A percentile compares a stretch with the other conserved stretches of the same genome.
These are phyloP conservation scores for Fraxinus excelsior DNA, from an alignment of 257 asterid genomes.

Conservation along the genomic window DNA sequence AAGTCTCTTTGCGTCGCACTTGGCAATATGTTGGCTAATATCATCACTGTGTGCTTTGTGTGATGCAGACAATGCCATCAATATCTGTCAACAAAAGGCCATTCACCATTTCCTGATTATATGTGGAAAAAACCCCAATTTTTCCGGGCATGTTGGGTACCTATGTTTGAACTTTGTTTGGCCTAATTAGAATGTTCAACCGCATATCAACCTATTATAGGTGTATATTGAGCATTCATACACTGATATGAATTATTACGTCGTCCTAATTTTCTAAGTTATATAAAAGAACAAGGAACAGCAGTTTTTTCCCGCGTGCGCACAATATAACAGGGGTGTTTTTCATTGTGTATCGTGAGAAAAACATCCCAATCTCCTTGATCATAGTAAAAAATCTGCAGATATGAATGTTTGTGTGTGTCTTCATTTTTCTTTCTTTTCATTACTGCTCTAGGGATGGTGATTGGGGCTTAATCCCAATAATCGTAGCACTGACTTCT, in stretches of 20 bases:
- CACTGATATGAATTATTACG: too few species aligned
- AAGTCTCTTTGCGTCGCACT: conserved; percentile 72
- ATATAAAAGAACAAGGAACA: neutral
- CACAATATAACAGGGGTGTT: too few species aligned
- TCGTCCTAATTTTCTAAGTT: neutral
- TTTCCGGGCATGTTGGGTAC: neutral
- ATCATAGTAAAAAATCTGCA: too few species aligned
- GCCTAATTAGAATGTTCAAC: neutral
- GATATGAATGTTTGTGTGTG: too few species aligned
- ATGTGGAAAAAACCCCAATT: neutral
- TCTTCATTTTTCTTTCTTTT: too few species aligned
- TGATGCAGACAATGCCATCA: conserved; percentile 70
- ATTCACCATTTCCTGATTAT: conserved; percentile 4
- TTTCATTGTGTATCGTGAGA: too few species aligned
- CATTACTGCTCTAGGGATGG: too few species aligned
- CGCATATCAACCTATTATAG: neutral
- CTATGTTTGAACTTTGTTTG: neutral
- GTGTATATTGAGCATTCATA: neutral
- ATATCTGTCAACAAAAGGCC: conserved; percentile 38
- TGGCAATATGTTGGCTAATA: conserved; percentile 66
- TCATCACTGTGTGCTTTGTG: conserved; percentile 72
- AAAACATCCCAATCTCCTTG: too few species aligned
- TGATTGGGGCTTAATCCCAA: too few species aligned
- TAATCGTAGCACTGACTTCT: too few species aligned
- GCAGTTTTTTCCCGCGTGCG: too few species aligned